These are phyloP conservation scores for Lonicera japonica DNA, from an alignment of 129 eudicot genomes.

Conservation along the genomic window DNA sequence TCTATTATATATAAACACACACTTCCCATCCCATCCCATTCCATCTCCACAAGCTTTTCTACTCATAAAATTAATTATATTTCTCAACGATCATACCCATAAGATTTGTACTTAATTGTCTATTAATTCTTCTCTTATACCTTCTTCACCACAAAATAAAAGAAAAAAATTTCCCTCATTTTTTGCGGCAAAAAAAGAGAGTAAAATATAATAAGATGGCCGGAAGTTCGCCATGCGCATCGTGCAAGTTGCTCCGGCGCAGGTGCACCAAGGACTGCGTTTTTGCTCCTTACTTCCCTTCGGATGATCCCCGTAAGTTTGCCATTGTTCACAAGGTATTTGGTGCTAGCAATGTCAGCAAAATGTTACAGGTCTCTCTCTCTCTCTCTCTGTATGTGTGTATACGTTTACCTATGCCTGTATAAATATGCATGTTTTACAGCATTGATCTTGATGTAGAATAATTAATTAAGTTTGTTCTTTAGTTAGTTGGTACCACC, in stretches of 20 bases:
- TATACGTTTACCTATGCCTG: not conserved
- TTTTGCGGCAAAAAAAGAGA: no score
- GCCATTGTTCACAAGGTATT: slow-evolving; percentile 89
- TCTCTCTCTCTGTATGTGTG: not conserved
- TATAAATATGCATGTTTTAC: slow-evolving; percentile 1
- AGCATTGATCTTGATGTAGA: no score
- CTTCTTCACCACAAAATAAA: not conserved
- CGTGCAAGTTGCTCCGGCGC: slow-evolving; percentile 85
- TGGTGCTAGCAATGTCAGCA: slow-evolving; percentile 93
- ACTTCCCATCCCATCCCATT: slow-evolving; percentile 1
- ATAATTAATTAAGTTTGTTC: no score
- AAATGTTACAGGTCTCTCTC: slow-evolving; percentile 65
- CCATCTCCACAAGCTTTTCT: slow-evolving; percentile 2
- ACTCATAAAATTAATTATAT: not conserved
- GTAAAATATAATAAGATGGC: slow-evolving; percentile 16
- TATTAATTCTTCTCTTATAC: not conserved
- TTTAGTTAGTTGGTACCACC: no score
- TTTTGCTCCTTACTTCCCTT: slow-evolving; percentile 82
- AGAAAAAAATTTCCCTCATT: no score
- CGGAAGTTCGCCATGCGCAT: slow-evolving; percentile 73
- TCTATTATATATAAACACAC: slow-evolving; percentile 4
- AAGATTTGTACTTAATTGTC: no score
- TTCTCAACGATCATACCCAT: no score
- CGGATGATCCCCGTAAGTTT: slow-evolving; percentile 79
- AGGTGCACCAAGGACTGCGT: slow-evolving; percentile 75